Evolutionary conservation across 1,284 basidiomycete genomes (phyloP), one percentile per base, ranked within the genome.

Genomic region (Abortiporus biennis): DNA sequence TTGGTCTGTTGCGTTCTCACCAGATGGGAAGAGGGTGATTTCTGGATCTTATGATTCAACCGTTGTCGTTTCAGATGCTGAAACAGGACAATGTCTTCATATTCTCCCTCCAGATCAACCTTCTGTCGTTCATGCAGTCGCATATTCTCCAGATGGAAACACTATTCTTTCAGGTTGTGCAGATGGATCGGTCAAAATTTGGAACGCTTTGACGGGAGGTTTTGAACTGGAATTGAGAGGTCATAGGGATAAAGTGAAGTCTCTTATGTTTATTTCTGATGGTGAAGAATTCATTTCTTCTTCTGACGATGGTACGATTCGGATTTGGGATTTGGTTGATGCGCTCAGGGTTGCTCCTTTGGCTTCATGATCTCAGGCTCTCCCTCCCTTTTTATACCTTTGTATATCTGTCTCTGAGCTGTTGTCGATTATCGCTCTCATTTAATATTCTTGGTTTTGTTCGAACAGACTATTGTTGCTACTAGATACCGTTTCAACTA

Each of bases 291-390:
- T 68, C 12, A 59, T 61, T 0, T 63, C 65, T 0, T 56, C 54
- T 0, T 64, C 65, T 17, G 64, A 61, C 19, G 64, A 68, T 25
- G 59, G 57, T 1, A 53, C 56, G 5, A 55, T 65, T 20, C 35
- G 41, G 4, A 25, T 42, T 4, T 42, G 41, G 41, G 37, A 35
- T 29, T 20, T 42, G 21, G 25, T 20, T 11, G 41, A 42, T 19
- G 21, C 37, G 19, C 6, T 36, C 9, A 29, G 27, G 27, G 27
- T 29, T n/a, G n/a, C n/a, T n/a, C n/a, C n/a, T n/a, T n/a, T n/a
- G n/a, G n/a, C n/a, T n/a, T n/a, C n/a, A n/a, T n/a, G n/a, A n/a
- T n/a, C n/a, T n/a, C n/a, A n/a, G n/a, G n/a, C n/a, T n/a, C n/a
- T n/a, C n/a, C n/a, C n/a, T n/a, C n/a, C n/a, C n/a, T n/a, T n/a